Base-by-base conservation (phyloP, 257 asterid genomes). In the Eucommia ulmoides region DNA sequence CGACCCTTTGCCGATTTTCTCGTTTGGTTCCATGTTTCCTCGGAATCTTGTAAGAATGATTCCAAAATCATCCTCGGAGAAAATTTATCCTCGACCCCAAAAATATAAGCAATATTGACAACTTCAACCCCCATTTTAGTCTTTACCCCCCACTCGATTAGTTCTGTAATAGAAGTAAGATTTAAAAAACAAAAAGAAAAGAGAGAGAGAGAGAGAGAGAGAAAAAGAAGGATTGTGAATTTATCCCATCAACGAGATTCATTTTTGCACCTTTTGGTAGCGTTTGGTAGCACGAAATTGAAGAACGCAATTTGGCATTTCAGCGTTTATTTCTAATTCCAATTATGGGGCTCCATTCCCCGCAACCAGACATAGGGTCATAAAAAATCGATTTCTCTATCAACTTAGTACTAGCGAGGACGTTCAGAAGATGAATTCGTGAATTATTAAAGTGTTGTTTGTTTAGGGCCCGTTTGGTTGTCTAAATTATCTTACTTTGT, bases 101-200 rank as follows among this genome's bases (percentile, higher is more conserved):
- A 82, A 65, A 81, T 72, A 58, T 65, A 78, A 12, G 58, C 71
- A 46, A 82, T 24, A 67, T 88, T 82, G 69, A 78, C 88, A 22
- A 93, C 94, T 26, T 80, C 81, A 56, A 88, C 74, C 64, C 68
- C 87, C 96, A 66, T 71, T 56, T 71, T 78, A 19, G 63, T 66
- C 68, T 73, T 80, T 35, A 78, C 23, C 91, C 74, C 63, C 49
- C 56, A 74, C 46, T 77, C 88, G 55, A 82, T 67, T 44, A 72
- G 58, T 19, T 80, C 97, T 88, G 82, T 65, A 60, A 61, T 21
- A 73, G 41, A 56, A 49, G 19, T 63, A 58, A 72, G 11, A 3
- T 35, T 35, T 35, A 9, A 10, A 4, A 3, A 10, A 10, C 11
- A 18, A 15, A 35, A 2, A 15, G 0, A 15, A 3, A 35, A 35